phyloP scores from a whole-genome alignment of 805 yeast genomes.

The Sugiyamaella marilandica region DNA sequence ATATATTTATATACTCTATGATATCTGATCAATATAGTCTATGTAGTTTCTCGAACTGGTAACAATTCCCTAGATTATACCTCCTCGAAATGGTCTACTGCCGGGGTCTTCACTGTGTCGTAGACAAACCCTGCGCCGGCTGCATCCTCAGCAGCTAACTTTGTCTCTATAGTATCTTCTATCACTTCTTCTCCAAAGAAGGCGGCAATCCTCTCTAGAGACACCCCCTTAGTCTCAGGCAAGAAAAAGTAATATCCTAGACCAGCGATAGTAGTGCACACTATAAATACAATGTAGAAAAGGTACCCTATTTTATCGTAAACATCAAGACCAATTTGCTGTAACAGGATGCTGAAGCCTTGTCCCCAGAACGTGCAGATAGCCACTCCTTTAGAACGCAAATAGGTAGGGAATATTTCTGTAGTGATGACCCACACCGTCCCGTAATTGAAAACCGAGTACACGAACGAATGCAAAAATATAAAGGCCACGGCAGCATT shows the following conservation, averaged over 20 bases:
- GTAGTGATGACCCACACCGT: conserved; percentile 3
- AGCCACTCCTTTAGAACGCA: conserved; percentile 13
- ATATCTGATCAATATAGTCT: too few relatives aligned
- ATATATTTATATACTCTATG: too few relatives aligned
- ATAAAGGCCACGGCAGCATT: conserved; percentile 5
- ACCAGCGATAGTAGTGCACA: conserved; percentile 3
- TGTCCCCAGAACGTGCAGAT: conserved; percentile 5
- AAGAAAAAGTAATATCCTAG: conserved; percentile 5
- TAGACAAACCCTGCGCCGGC: neutral
- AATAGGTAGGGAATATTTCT: conserved; percentile 9
- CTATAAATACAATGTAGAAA: conserved; percentile 5
- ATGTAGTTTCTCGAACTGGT: too few relatives aligned
- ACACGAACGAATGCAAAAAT: conserved; percentile 2
- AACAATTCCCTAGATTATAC: neutral
- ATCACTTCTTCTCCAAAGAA: conserved; percentile 10
- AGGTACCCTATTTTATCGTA: conserved; percentile 2
- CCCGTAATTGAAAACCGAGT: neutral
- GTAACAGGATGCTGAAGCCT: neutral
- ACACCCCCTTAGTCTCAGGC: conserved; percentile 7
- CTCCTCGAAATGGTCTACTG: neutral
- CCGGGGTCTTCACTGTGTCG: neutral
- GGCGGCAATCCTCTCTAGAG: conserved; percentile 7
- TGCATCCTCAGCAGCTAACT: neutral
- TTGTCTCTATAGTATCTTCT: neutral
- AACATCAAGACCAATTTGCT: conserved; percentile 5